Base-by-base conservation (phyloP, 371 early-diverging fungal species). In the Apophysomyces ossiformis region DNA sequence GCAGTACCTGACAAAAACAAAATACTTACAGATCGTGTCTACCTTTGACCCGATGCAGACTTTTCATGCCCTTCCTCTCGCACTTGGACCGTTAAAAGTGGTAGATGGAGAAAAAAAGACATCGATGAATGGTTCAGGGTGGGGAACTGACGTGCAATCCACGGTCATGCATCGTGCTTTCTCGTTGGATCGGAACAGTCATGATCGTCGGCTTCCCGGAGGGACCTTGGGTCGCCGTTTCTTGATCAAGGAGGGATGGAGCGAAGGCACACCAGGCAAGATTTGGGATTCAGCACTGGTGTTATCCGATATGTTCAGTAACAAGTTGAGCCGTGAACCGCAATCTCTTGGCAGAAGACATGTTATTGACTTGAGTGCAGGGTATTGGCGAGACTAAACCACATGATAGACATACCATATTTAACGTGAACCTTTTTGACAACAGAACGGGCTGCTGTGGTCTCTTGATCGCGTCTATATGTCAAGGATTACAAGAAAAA, bases 281-380 rank as follows among this genome's bases (percentile, higher is more conserved):
- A 70, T 84, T 37, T 88, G 88, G 88, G 87, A 88, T 66, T 86
- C 88, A 0, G 87, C 88, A 0, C 70, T 86, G 37, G 79, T 82
- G 0, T 35, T 88, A 13, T 74, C 78, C 5, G 77, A 83, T 8
- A 66, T 82, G 39, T 71, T 88, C 56, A 67, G 71, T 6, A 72
- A 73, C 8, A 59, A 58, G 21, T 69, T 85, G 13, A 21, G 57
- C 1, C 18, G 68, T 0, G 60, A 79, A 16, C 70, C 70, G 1
- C 35, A 64, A 0, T 63, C 69, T 8, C 63, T 83, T 46, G 67
- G 72, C 4, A 72, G 75, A 11, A 70, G 76, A 39, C 70, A 69
- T n/a, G 67, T 81, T 37, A 44, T 85, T 58, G 85, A 85, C 69
- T 67, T 85, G 2, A 84, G 84, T 66, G 75, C 85, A 12, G 85